A percentile compares a stretch with the other conserved stretches of the same genome.
phyloP scores from a whole-genome alignment of 2,329 filamentous ascomycete genomes.

The Diplocarpon rosae region DNA sequence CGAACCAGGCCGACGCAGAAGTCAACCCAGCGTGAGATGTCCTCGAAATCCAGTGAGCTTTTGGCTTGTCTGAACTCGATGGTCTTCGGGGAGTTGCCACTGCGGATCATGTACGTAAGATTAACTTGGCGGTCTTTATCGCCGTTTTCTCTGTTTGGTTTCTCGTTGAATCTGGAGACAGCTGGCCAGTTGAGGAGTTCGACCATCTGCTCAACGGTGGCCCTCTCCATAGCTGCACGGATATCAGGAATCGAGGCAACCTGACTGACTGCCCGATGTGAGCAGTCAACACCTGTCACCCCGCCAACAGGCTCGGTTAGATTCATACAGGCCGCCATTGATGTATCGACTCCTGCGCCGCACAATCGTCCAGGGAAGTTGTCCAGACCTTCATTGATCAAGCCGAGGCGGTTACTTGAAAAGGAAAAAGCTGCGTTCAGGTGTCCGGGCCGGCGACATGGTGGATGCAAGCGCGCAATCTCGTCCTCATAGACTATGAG shows the following conservation, averaged over 20 bases:
- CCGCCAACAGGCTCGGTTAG: no score
- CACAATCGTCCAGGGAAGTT: background rate
- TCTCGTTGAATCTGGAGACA: background rate
- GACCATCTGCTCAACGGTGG: background rate
- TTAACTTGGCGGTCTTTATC: slow-evolving; percentile 14
- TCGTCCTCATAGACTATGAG: slow-evolving; percentile 22
- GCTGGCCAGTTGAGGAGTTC: slow-evolving; percentile 12
- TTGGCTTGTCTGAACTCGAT: slow-evolving; percentile 21
- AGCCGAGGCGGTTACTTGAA: slow-evolving; percentile 17
- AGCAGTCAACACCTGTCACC: background rate
- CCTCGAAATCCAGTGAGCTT: slow-evolving; percentile 11
- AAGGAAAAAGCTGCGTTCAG: slow-evolving; percentile 3
- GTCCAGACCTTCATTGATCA: slow-evolving; percentile 5
- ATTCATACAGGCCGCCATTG: background rate
- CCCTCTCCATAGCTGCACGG: background rate
- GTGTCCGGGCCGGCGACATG: slow-evolving; percentile 16
- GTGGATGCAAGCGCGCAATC: slow-evolving; percentile 18
- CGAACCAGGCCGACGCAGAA: slow-evolving; percentile 18
- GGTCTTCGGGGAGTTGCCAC: slow-evolving; percentile 6
- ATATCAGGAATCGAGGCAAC: background rate
- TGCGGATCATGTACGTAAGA: slow-evolving; percentile 8
- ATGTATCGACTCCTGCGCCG: background rate
- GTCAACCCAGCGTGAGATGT: slow-evolving; percentile 18
- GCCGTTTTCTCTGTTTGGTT: background rate
- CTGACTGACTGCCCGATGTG: background rate